These are phyloP conservation scores for Myxozyma neglecta DNA, from an alignment of 805 yeast species.

Conservation along the genomic window DNA sequence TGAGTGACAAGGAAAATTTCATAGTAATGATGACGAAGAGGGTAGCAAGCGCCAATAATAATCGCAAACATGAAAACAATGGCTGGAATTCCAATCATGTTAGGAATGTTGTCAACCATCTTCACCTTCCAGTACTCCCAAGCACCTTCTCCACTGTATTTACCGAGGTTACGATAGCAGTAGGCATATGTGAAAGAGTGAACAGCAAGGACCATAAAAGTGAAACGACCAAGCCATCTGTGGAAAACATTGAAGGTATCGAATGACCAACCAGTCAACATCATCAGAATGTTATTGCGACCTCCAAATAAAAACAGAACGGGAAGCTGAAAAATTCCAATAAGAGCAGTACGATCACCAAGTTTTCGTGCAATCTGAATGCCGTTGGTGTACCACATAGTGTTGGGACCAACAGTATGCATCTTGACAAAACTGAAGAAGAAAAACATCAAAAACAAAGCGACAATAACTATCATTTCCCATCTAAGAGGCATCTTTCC, in stretches of 20 bases:
- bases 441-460: constrained; percentile 6
- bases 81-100: constrained; percentile 42
- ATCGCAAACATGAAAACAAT: constrained; percentile 2
- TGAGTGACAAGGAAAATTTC: constrained; percentile 64
- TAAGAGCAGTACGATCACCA: constrained; percentile 34
- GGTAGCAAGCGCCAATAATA: constrained; percentile 3
- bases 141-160: constrained; percentile 42
- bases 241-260: constrained; percentile 66
- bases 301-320: constrained; percentile 64
- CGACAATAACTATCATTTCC: constrained; percentile 33
- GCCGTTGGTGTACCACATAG: background rate
- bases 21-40: constrained; percentile 43
- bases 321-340: constrained; percentile 47
- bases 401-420: background rate
- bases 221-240: constrained; percentile 48
- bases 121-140: background rate
- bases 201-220: constrained; percentile 40
- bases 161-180: constrained; percentile 29
- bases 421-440: constrained; percentile 11
- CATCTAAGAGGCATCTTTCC: constrained; percentile 45
- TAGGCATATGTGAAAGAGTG: constrained; percentile 62
- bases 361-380: constrained; percentile 10
- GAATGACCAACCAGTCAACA: constrained; percentile 62
- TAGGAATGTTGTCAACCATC: background rate
- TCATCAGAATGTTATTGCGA: constrained; percentile 66